Evolutionary conservation across 1,284 basidiomycete genomes (phyloP).

Genomic region (Ganoderma sinense): DNA sequence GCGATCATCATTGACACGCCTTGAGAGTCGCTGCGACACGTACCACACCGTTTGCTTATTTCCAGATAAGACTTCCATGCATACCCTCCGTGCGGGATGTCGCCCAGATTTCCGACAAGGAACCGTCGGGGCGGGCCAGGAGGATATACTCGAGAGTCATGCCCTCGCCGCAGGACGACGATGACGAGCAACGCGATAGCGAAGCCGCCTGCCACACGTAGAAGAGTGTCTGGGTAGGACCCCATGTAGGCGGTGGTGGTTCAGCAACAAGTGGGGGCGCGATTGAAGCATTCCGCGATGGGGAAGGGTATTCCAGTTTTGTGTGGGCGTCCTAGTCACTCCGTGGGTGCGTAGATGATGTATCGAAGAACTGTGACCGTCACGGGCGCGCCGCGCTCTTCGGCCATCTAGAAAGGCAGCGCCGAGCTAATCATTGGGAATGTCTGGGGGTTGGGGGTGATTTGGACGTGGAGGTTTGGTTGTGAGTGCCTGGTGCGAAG

Average conservation of each 20-base stretch:
- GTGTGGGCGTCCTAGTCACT: background rate
- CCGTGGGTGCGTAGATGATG: background rate
- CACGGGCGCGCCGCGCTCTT: background rate
- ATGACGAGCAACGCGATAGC: background rate
- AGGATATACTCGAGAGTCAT: background rate
- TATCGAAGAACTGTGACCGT: background rate
- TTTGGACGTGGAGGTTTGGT: too few relatives aligned
- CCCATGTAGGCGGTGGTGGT: background rate
- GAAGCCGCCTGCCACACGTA: background rate
- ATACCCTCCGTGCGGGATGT: constrained; percentile 14
- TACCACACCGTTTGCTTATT: constrained; percentile 11
- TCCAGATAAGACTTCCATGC: constrained; percentile 9
- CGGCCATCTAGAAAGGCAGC: background rate
- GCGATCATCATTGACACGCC: background rate
- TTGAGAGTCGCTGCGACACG: background rate
- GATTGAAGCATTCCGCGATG: background rate
- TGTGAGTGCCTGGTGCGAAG: too few relatives aligned
- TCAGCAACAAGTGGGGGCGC: background rate
- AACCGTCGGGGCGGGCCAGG: constrained; percentile 8
- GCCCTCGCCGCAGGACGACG: background rate
- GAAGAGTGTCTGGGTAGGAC: background rate
- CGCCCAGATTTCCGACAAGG: constrained; percentile 19
- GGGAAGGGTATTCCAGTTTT: background rate
- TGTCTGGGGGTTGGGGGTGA: too few relatives aligned
- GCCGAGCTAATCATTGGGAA: too few relatives aligned